Evolutionary conservation across 768 basidiomycete genomes (phyloP).

Genomic region (Cytidiella melzeri): DNA sequence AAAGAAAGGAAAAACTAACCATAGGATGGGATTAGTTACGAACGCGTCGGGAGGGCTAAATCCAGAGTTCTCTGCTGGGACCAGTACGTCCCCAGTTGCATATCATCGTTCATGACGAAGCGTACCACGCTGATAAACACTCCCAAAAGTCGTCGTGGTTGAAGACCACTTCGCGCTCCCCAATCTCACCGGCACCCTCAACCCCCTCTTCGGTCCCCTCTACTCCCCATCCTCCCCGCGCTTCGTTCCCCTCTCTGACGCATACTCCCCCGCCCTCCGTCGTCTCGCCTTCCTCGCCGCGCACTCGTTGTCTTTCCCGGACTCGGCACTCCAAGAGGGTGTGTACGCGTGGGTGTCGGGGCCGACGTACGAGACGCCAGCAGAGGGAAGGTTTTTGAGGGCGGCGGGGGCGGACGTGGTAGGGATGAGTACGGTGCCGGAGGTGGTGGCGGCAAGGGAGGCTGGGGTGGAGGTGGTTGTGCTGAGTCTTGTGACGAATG

Average conservation of each 20-base stretch:
- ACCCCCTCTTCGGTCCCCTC: constrained; percentile 73
- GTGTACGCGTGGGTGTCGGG: constrained; percentile 89
- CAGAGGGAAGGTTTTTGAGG: constrained; percentile 75
- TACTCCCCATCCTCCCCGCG: constrained; percentile 55
- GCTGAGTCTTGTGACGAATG: constrained; percentile 81
- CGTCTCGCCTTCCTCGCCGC: constrained; percentile 69
- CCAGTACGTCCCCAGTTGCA: constrained; percentile 46
- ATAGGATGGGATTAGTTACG: constrained; percentile 49
- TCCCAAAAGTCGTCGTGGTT: constrained; percentile 62
- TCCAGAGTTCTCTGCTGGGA: constrained; percentile 67
- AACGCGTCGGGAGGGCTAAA: constrained; percentile 86
- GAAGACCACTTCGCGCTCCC: constrained; percentile 84
- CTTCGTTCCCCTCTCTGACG: constrained; percentile 80
- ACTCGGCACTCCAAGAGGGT: constrained; percentile 66
- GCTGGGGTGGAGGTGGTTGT: constrained; percentile 73
- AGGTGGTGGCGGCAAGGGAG: constrained; percentile 76
- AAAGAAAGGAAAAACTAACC: background rate
- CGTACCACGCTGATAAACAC: background rate
- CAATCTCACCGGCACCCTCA: constrained; percentile 63
- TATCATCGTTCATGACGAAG: background rate
- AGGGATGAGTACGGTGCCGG: constrained; percentile 90
- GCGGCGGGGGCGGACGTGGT: constrained; percentile 82
- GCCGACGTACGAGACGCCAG: constrained; percentile 86
- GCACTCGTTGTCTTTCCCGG: constrained; percentile 47
- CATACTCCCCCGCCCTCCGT: constrained; percentile 55